Evolutionary conservation across 768 basidiomycete genomes (phyloP).

Genomic region (Termitomyces sp.): DNA sequence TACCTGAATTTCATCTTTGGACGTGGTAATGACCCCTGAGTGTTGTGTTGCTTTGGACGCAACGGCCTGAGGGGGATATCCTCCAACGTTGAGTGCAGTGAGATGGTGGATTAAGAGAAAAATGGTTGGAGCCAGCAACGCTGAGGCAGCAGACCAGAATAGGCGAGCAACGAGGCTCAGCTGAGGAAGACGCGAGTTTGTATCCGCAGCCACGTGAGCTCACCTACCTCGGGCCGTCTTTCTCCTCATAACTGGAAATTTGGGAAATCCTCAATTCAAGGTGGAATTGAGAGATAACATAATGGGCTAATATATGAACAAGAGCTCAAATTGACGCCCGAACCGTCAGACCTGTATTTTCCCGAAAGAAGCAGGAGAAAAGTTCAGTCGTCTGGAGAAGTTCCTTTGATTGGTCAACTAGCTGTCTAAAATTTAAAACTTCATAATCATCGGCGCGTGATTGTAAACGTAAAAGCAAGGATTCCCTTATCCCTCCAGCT

Average conservation of each 20-base stretch:
- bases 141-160: background rate
- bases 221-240: too few relatives aligned
- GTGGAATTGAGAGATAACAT: too few relatives aligned
- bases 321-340: background rate
- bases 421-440: background rate
- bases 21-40: constrained; percentile 16
- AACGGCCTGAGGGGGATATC: constrained; percentile 35
- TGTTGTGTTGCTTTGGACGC: constrained; percentile 15
- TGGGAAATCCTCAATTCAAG: background rate
- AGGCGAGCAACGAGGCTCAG: constrained; percentile 2
- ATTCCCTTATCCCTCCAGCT: constrained; percentile 5
- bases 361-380: background rate
- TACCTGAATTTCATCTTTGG: constrained; percentile 63
- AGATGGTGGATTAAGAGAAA: constrained; percentile 4
- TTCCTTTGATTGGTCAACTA: background rate
- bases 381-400: background rate
- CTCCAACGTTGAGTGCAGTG: constrained; percentile 25
- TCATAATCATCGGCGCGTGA: background rate
- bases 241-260: too few relatives aligned
- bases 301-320: too few relatives aligned
- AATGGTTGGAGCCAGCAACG: background rate
- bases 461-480: constrained; percentile 9
- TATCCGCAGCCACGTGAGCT: background rate
- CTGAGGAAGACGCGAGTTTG: background rate
- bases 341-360: background rate